Conservation (phyloP, 2,329 filamentous ascomycete species). For the Hymenoscyphus salicellus region DNA sequence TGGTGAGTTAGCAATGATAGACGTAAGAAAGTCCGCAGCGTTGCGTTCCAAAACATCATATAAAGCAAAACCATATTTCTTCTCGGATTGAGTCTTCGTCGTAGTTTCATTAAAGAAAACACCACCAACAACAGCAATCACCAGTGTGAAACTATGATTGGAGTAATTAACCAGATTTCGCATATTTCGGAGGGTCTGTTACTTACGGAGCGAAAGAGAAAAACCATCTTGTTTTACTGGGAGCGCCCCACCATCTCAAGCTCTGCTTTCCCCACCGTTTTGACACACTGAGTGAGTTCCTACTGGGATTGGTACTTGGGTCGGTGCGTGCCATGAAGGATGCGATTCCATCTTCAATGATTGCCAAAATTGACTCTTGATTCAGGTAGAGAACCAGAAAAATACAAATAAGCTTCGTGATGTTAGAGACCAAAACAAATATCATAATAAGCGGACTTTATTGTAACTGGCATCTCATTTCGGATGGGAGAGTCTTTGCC, state of each 20-base stretch:
- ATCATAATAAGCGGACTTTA: conserved; percentile 25
- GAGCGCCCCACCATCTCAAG: conserved; percentile 21
- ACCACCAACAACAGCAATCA: too few species aligned
- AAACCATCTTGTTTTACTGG: conserved; percentile 17
- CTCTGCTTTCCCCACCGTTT: conserved; percentile 2
- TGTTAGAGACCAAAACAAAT: conserved; percentile 18
- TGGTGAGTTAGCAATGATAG: conserved; percentile 31
- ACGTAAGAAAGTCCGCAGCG: not conserved
- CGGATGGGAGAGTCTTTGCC: conserved; percentile 9
- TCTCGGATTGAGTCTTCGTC: too few species aligned
- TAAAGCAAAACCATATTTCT: too few species aligned
- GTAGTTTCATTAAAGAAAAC: too few species aligned
- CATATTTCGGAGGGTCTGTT: not conserved
- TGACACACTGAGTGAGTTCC: conserved; percentile 18
- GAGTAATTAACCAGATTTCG: too few species aligned
- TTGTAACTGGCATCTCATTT: conserved; percentile 21
- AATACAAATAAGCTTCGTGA: conserved; percentile 20
- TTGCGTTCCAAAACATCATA: too few species aligned
- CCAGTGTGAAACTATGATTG: too few species aligned
- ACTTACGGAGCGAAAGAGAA: conserved; percentile 18
- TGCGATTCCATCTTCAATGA: conserved; percentile 38
- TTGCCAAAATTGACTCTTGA: conserved; percentile 29
- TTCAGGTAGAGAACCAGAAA: conserved; percentile 7
- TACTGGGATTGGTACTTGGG: conserved; percentile 27
- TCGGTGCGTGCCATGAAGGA: conserved; percentile 38